phyloP scores from a whole-genome alignment of 2,329 filamentous ascomycete species.

The Trichoderma sp. region DNA sequence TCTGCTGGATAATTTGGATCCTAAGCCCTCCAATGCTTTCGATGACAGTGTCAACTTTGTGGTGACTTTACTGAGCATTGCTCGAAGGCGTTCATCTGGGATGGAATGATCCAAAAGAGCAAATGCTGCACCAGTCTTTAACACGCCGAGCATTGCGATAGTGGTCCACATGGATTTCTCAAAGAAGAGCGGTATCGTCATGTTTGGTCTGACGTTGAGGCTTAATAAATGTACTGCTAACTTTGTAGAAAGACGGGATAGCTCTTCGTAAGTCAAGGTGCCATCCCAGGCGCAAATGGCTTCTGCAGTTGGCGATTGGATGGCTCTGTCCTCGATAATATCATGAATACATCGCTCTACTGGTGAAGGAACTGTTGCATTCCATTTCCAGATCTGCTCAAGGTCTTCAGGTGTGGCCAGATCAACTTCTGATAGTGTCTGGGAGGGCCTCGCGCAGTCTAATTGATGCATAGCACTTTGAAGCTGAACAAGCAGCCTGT shows the following conservation, averaged over 20 bases:
- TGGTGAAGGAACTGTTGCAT: background rate
- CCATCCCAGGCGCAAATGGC: constrained; percentile 28
- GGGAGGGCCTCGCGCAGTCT: background rate
- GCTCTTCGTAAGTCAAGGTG: constrained; percentile 23
- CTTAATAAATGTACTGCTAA: background rate
- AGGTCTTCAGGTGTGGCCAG: background rate
- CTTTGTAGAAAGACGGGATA: constrained; percentile 17
- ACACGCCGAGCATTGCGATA: background rate
- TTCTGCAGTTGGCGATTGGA: background rate
- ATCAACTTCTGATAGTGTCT: background rate
- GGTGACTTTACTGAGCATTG: background rate
- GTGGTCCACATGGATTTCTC: background rate
- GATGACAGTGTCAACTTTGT: background rate
- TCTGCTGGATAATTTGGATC: background rate
- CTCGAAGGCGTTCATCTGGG: background rate
- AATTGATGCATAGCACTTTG: background rate
- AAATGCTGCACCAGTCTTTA: background rate
- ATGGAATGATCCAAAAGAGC: background rate
- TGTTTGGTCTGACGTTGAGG: background rate
- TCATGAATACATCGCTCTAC: constrained; percentile 3
- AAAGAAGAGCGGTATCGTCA: background rate
- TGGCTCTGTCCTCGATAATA: background rate
- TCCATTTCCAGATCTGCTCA: constrained; percentile 1
- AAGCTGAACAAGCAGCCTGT: background rate
- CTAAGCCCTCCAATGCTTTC: background rate